These are phyloP conservation scores for Cryptosporidium andersoni DNA, from an alignment of 169 alveolate species.

Conservation along the genomic window DNA sequence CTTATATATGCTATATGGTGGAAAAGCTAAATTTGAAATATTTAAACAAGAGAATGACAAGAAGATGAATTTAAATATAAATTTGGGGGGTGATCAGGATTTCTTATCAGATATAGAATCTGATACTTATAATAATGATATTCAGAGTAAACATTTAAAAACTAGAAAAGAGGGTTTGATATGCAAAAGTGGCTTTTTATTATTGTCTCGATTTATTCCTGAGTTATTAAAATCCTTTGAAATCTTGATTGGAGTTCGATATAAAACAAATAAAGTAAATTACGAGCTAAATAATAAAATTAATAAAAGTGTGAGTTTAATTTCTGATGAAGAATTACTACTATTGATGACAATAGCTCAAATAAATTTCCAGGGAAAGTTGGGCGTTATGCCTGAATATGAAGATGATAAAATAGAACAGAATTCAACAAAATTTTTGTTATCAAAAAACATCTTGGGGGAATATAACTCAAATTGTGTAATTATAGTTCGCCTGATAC, in stretches of 20 bases:
- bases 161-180: background rate
- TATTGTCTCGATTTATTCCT: slow-evolving; percentile 3
- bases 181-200: slow-evolving; percentile 7
- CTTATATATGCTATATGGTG: slow-evolving; percentile 42
- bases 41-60: background rate
- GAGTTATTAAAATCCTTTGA: slow-evolving; percentile 15
- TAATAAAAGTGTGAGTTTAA: slow-evolving; percentile 5
- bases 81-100: background rate
- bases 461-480: background rate
- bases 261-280: background rate
- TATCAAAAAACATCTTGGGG: background rate
- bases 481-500: slow-evolving; percentile 10
- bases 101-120: background rate
- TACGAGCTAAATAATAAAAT: background rate
- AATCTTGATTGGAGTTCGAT: slow-evolving; percentile 12
- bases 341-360: slow-evolving; percentile 18
- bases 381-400: background rate
- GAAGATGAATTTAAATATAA: background rate
- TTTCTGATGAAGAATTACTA: slow-evolving; percentile 28
- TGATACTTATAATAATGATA: background rate
- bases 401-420: background rate
- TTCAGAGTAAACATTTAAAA: background rate
- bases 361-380: background rate
- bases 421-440: too few species aligned
- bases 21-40: background rate